phyloP scores from a whole-genome alignment of 306 rosid species.

The Acacia crassicarpa region DNA sequence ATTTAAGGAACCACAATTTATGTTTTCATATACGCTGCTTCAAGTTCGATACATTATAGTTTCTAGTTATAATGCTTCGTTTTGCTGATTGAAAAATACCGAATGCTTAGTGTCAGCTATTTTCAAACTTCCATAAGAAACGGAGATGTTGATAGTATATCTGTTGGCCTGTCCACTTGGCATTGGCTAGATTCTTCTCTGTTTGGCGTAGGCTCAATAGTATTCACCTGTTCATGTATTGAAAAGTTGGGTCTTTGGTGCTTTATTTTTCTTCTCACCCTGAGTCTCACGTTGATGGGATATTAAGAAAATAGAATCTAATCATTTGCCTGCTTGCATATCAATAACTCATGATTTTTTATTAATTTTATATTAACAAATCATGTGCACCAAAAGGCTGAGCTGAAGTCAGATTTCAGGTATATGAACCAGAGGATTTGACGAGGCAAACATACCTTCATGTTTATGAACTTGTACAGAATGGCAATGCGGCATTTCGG shows the following conservation, averaged over 20 bases:
- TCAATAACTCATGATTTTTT: neutral
- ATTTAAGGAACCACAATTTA: slow-evolving; percentile 1
- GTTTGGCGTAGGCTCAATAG: neutral
- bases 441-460: slow-evolving; percentile 55
- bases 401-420: slow-evolving; percentile 57
- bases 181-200: slow-evolving; percentile 16
- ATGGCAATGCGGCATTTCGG: slow-evolving; percentile 73
- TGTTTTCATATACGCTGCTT: slow-evolving; percentile 5
- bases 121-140: neutral
- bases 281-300: neutral
- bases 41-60: neutral
- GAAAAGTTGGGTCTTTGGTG: neutral
- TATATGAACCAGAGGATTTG: slow-evolving; percentile 49
- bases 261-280: neutral
- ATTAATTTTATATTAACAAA: slow-evolving; percentile 5
- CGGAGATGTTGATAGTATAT: neutral
- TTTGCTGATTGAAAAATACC: slow-evolving; percentile 12
- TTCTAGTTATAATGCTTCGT: neutral
- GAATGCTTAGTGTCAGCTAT: slow-evolving; percentile 1
- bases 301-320: neutral
- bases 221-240: neutral
- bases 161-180: neutral
- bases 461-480: slow-evolving; percentile 64
- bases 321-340: neutral
- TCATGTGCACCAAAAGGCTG: slow-evolving; percentile 20